A percentile compares a stretch with the other conserved stretches of the same genome.
phyloP scores from a whole-genome alignment of 306 rosid species.

The Ammopiptanthus mongolicus region DNA sequence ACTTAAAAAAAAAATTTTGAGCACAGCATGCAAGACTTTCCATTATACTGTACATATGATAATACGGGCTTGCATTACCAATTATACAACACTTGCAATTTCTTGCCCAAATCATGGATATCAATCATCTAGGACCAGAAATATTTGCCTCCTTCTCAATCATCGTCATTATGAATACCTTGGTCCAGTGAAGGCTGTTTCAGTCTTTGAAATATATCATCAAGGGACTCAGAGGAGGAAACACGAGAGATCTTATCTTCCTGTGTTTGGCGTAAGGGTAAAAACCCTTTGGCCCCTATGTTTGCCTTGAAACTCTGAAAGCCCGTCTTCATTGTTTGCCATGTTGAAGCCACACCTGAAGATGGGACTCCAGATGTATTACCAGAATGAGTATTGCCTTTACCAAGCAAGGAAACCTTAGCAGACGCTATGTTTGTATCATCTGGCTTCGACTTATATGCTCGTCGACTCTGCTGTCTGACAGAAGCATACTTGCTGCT shows the following conservation, averaged over 20 bases:
- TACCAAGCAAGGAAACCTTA: constrained; percentile 66
- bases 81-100: constrained; percentile 6
- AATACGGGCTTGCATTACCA: constrained; percentile 21
- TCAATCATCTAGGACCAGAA: constrained; percentile 52
- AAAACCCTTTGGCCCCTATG: constrained; percentile 49
- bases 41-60: constrained; percentile 52
- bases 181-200: constrained; percentile 58
- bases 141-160: constrained; percentile 23
- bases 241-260: constrained; percentile 43
- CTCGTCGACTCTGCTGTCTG: constrained; percentile 62
- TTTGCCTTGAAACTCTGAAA: constrained; percentile 75
- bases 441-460: constrained; percentile 44
- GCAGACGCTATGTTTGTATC: constrained; percentile 52
- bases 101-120: constrained; percentile 7
- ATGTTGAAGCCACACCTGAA: constrained; percentile 60
- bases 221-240: constrained; percentile 83
- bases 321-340: constrained; percentile 78
- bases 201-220: constrained; percentile 88
- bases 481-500: constrained; percentile 75
- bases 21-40: constrained; percentile 12
- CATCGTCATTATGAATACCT: constrained; percentile 35
- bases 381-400: constrained; percentile 25
- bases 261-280: constrained; percentile 59
- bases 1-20: background rate
- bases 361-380: constrained; percentile 35